Base-by-base conservation (phyloP, 176 grass and related monocot species). In the Avena atlantica region DNA sequence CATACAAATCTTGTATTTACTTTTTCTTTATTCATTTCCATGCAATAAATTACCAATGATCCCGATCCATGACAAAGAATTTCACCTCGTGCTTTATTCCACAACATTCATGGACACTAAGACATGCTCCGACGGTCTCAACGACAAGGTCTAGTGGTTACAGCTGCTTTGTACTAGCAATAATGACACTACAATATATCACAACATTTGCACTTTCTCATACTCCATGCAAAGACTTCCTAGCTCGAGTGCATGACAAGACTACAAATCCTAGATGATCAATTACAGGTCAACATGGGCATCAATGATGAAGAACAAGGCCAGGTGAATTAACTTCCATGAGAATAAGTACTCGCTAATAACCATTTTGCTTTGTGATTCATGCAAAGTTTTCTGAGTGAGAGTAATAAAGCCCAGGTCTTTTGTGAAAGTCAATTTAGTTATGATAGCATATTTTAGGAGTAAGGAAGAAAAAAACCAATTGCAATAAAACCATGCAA, bases 151-250 rank as follows among this genome's bases (percentile, higher is more conserved):
- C 76, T 6, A 6, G 45, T 29, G 11, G 25, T 49, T 81, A 1
- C 25, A 3, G 0, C 17, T 19, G 36, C 51, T 83, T 12, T 94
- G 83, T 85, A 20, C 36, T n/a, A 12, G 15, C 0, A 8, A 40
- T 8, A 71, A 76, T 23, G 86, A 85, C 81, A 84, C 58, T 24
- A 50, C 89, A 34, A 74, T 80, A 78, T 94, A 36, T 83, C 78
- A 90, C 82, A 37, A 87, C 71, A 37, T 36, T 42, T 87, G 88
- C 76, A 6, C 31, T 70, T 21, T 93, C 25, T 62, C 81, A 34
- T 83, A 86, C 76, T 90, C 85, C 9, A 10, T 44, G 84, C 34
- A 76, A 74, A 49, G 15, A 91, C 23, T 91, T 91, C 63, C 34
- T 82, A 12, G 40, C 40, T 42, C 5, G 40, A 42, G 40, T 42